Evolutionary conservation across 1,284 basidiomycete species (phyloP).

Genomic region (Sparassis latifolia): DNA sequence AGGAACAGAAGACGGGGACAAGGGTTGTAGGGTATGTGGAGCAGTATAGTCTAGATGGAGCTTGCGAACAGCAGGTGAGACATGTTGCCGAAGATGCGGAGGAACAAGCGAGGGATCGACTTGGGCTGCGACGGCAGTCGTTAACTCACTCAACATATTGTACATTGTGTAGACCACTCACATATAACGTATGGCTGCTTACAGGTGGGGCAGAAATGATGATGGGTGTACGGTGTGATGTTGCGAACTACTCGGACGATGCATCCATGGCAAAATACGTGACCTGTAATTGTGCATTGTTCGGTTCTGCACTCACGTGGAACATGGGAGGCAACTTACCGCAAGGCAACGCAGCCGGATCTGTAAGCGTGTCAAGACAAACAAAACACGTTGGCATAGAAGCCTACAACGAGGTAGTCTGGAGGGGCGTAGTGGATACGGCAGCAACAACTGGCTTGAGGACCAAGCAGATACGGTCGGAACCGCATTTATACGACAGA

Average conservation of each 20-base stretch:
- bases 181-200: slow-evolving; percentile 42
- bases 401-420: neutral
- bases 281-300: slow-evolving; percentile 31
- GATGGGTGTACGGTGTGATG: slow-evolving; percentile 35
- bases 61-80: slow-evolving; percentile 45
- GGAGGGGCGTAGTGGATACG: neutral
- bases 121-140: slow-evolving; percentile 28
- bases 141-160: too few relatives aligned
- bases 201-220: slow-evolving; percentile 50
- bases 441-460: too few relatives aligned
- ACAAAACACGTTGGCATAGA: slow-evolving; percentile 43
- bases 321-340: slow-evolving; percentile 30
- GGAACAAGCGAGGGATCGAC: slow-evolving; percentile 41
- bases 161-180: slow-evolving; percentile 9
- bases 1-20: slow-evolving; percentile 12
- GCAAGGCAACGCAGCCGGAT: slow-evolving; percentile 54
- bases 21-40: slow-evolving; percentile 10
- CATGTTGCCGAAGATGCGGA: slow-evolving; percentile 39
- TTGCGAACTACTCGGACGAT: slow-evolving; percentile 40
- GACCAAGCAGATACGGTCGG: too few relatives aligned
- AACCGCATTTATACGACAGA: slow-evolving; percentile 8
- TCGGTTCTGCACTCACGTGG: too few relatives aligned
- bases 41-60: slow-evolving; percentile 36
- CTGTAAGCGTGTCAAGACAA: slow-evolving; percentile 43
- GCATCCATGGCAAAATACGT: slow-evolving; percentile 53